Evolutionary conservation across 2,329 filamentous ascomycete species (phyloP).

Genomic region (Zymoseptoria brevis): DNA sequence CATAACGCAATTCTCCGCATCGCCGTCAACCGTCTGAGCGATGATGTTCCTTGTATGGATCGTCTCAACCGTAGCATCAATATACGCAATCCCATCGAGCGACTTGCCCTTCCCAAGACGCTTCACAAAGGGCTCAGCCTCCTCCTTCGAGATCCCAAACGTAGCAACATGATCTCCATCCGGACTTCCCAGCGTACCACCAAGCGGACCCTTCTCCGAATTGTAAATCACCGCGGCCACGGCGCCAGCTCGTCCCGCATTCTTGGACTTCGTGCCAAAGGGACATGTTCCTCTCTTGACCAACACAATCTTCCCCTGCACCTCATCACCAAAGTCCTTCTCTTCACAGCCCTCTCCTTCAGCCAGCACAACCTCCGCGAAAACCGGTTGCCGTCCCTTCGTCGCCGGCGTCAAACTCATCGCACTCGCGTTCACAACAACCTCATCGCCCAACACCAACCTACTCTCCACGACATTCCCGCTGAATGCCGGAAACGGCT

Average conservation of each 20-base stretch:
- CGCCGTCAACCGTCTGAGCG: constrained; percentile 18
- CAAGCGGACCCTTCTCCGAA: constrained; percentile 53
- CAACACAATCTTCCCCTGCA: constrained; percentile 60
- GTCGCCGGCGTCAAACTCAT: constrained; percentile 28
- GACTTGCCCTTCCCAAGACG: constrained; percentile 12
- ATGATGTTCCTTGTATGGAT: constrained; percentile 17
- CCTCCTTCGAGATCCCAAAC: constrained; percentile 50
- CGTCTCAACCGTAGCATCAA: constrained; percentile 14
- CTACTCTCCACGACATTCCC: constrained; percentile 23
- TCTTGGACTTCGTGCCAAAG: constrained; percentile 63
- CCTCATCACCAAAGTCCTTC: constrained; percentile 53
- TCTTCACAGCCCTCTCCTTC: constrained; percentile 55
- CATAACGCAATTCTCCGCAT: constrained; percentile 48
- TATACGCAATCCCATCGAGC: constrained; percentile 17
- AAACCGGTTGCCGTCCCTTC: constrained; percentile 10
- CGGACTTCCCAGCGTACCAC: constrained; percentile 50
- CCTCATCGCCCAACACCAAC: constrained; percentile 48
- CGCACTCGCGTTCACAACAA: constrained; percentile 56
- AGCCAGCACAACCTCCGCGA: constrained; percentile 43
- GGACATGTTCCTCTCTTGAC: constrained; percentile 61
- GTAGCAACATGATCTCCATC: constrained; percentile 59
- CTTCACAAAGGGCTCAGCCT: constrained; percentile 12
- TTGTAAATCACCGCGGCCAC: constrained; percentile 70
- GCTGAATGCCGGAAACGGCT: constrained; percentile 22
- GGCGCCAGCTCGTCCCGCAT: constrained; percentile 62